Evolutionary conservation across 2,329 filamentous ascomycete species (phyloP), one percentile per base, ranked within the genome.

Genomic region (Xylariaceae sp.): DNA sequence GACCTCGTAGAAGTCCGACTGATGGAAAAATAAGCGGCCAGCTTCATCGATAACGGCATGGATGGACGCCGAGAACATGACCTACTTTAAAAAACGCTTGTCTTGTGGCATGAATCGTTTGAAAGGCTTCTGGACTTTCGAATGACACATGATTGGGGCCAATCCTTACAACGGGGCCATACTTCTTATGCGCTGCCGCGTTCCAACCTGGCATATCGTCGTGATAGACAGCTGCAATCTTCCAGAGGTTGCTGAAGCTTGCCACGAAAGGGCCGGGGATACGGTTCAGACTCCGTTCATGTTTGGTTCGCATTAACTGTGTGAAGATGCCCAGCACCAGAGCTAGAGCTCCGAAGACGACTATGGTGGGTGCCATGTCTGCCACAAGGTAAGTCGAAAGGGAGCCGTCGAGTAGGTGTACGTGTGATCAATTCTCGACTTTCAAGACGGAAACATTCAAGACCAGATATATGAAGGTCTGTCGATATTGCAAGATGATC

Each of bases 101-200:
- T 38, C 41, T 38, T 3, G 38, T 37, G 17, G 28, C 33, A 15
- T 40, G 16, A 7, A 43, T 44, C 19, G 30, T 31, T 15, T 41
- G 42, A 13, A 45, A 31, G 3, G 32, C 38, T 19, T 41, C 38
- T n/a, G 41, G 38, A 22, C 24, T 41, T 3, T 41, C 32, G 17
- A 47, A 41, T 16, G 45, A 47, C 3, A 45, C 34, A 15, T 36
- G 36, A 15, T 37, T 36, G 19, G 39, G 43, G 11, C 43, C 43
- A 29, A 47, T 47, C 2, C 45, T 28, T 12, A 47, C 45, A 9
- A 43, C 39, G 19, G 37, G 37, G 7, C 37, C 42, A 24, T 44
- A 44, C n/a, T 40, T 44, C 11, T 22, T 24, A 32, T 44, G 34
- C 7, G 18, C 28, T 2, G 12, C 16, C 3, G 39, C 30, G 15